These are phyloP conservation scores for Pichia kluyveri DNA, from an alignment of 805 yeast genomes.

Conservation along the genomic window DNA sequence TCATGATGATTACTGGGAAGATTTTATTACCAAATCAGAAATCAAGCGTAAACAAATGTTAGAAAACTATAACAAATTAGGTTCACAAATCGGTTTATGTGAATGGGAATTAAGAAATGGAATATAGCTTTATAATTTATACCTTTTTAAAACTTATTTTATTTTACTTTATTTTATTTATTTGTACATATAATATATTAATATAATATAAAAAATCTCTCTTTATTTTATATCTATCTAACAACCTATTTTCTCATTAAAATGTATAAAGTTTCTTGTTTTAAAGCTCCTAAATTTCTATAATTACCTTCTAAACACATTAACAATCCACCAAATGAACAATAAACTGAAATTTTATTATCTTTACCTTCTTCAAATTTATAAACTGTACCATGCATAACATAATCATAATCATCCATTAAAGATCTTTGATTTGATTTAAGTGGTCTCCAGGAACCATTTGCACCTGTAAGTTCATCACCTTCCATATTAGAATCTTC, in stretches of 20 bases:
- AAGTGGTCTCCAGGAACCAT: conserved; percentile 76
- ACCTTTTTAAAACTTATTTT: background rate
- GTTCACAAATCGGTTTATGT: conserved; percentile 67
- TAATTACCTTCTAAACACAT: conserved; percentile 93
- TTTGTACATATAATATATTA: background rate
- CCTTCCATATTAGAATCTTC: conserved; percentile 20
- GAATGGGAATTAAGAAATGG: conserved; percentile 65
- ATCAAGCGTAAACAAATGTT: conserved; percentile 49
- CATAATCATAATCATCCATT: conserved; percentile 96
- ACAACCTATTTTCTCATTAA: conserved; percentile 54
- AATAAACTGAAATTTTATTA: conserved; percentile 75
- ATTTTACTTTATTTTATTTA: conserved; percentile 3
- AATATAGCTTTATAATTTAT: conserved; percentile 7
- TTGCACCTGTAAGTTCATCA: conserved; percentile 38
- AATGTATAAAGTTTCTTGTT: conserved; percentile 89
- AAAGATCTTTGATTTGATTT: conserved; percentile 73
- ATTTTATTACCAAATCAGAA: conserved; percentile 49
- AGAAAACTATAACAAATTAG: conserved; percentile 62
- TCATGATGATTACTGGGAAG: conserved; percentile 78
- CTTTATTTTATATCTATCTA: too few species aligned
- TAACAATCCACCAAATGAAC: conserved; percentile 91
- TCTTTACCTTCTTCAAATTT: conserved; percentile 79
- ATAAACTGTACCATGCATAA: conserved; percentile 96
- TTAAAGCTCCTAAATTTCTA: conserved; percentile 76
- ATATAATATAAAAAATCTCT: background rate